A percentile compares a stretch with the other conserved stretches of the same genome.
phyloP scores from a whole-genome alignment of 2,329 filamentous ascomycete species.

The Hypoxylon sp. region DNA sequence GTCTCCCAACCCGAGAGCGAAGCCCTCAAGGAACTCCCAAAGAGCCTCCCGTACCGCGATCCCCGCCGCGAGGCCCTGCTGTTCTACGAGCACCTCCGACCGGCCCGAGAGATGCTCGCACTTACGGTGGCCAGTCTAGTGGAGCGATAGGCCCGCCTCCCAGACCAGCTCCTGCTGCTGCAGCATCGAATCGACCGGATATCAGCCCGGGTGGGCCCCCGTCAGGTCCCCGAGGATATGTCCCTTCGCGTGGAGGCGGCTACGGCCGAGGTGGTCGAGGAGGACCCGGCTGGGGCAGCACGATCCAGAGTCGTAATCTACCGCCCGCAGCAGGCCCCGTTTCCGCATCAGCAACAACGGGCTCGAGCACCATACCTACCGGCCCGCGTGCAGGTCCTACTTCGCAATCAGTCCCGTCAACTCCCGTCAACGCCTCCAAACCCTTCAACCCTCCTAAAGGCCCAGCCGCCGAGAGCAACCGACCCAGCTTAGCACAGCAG shows the following conservation, averaged over 20 bases:
- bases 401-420: constrained; percentile 57
- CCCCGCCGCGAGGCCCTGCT: constrained; percentile 70
- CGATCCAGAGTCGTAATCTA: constrained; percentile 52
- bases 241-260: constrained; percentile 61
- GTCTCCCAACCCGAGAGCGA: constrained; percentile 47
- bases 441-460: constrained; percentile 73
- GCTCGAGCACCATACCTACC: constrained; percentile 52
- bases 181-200: constrained; percentile 50
- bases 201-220: constrained; percentile 66
- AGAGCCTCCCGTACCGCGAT: constrained; percentile 54
- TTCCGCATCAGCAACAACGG: constrained; percentile 59
- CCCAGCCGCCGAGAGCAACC: constrained; percentile 58
- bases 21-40: constrained; percentile 48
- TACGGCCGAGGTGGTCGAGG: constrained; percentile 63
- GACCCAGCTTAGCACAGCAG: constrained; percentile 66
- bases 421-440: constrained; percentile 57
- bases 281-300: constrained; percentile 59
- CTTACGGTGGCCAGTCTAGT: constrained; percentile 52
- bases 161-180: constrained; percentile 50
- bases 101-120: constrained; percentile 59
- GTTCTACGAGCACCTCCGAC: constrained; percentile 67
- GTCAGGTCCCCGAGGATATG: constrained; percentile 69
- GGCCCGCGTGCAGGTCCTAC: constrained; percentile 51
- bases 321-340: constrained; percentile 50
- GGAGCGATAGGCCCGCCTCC: constrained; percentile 52